Base-by-base conservation (phyloP, 129 eudicot genomes). In the Solidago caesia region DNA sequence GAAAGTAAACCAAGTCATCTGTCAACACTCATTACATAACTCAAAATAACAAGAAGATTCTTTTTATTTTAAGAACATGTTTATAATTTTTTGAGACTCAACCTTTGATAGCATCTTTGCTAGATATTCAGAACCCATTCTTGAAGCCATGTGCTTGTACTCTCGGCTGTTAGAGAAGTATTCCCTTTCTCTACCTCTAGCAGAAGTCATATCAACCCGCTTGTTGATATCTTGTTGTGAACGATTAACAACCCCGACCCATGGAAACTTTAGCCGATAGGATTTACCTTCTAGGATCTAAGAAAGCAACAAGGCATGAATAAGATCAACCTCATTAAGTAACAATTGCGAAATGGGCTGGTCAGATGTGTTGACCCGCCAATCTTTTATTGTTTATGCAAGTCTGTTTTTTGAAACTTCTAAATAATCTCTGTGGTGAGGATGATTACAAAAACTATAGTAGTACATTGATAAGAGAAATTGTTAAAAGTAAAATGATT, bases 191-290 rank as follows among this genome's bases (percentile, higher is more conserved):
- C 60, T 84, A 53, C 64, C 79, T 60, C 85, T 81, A 53, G 88
- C 88, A 25, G 85, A 73, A 53, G 74, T 65, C 85, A 84, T 84
- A 59, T 81, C 83, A 16, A 81, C 84, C 65, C 73, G 69, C 81
- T 68, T 84, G 44, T 84, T 80, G 5, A 84, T 84, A 63, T 84
- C 88, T 77, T 82, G 72, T 65, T 84, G 88, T 55, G 88, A 84
- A 49, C 88, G 88, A 13, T 84, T 84, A 70, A 84, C 88, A 51
- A 84, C 80, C 48, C 88, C 88, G 4, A 84, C 81, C 88, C 88
- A 84, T 41, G 88, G 88, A 61, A 73, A 79, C 47, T 81, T 79
- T 64, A 84, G 73, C 64, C 81, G 71, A 42, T 80, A 84, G 8
- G 85, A 74, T 56, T 75, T 84, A 73, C 85, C 88, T 75, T 84